Evolutionary conservation across 2,329 filamentous ascomycete genomes (phyloP).

Genomic region (Sporothrix variecibatus): DNA sequence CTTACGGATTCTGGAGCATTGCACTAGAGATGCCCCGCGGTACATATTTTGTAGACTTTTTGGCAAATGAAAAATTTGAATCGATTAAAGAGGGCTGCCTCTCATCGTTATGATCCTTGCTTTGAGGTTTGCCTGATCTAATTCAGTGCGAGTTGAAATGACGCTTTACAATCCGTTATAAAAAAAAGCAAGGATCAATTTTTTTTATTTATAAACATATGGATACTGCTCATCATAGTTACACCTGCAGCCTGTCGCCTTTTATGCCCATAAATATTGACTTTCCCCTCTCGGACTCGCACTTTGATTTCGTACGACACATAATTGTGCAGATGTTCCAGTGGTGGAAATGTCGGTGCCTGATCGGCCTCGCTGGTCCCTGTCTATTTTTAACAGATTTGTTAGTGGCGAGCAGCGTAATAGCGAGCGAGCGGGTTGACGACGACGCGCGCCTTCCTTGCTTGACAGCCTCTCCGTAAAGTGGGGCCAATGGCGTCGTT

Average conservation of each 20-base stretch:
- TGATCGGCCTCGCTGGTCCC: constrained; percentile 1
- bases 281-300: not conserved
- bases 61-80: not conserved
- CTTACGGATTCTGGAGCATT: not conserved
- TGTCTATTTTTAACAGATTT: constrained; percentile 11
- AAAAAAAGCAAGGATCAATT: not conserved
- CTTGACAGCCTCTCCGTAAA: not conserved
- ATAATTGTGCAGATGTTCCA: not conserved
- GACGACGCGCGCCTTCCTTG: constrained; percentile 11
- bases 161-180: not conserved
- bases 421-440: not conserved
- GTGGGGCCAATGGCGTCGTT: not conserved
- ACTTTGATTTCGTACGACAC: not conserved
- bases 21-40: not conserved
- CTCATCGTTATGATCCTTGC: not conserved
- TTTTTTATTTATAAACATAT: not conserved
- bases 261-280: not conserved
- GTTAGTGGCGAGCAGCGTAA: not conserved
- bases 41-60: constrained; percentile 12
- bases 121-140: not conserved
- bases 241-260: not conserved
- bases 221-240: not conserved
- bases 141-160: not conserved
- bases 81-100: not conserved
- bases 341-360: constrained; percentile 17